Conservation (phyloP, 2,329 filamentous ascomycete genomes). For the Aspergillus arachidicola region DNA sequence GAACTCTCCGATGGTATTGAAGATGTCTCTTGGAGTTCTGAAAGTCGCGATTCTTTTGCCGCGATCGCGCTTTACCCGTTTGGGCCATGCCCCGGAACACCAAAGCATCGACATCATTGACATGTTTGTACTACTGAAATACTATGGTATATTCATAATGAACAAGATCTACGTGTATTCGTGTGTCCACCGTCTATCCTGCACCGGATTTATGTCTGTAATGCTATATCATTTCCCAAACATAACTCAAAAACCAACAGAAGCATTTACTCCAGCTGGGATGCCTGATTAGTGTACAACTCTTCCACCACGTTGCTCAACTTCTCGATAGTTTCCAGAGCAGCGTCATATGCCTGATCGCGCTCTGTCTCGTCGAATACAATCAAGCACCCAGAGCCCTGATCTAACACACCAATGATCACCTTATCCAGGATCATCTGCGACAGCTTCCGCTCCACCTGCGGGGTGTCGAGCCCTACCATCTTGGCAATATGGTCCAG, state of each 20-base stretch:
- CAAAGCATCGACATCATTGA: background rate
- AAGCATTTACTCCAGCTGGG: constrained; percentile 73
- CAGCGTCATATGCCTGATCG: constrained; percentile 92
- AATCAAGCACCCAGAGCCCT: constrained; percentile 95
- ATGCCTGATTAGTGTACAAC: constrained; percentile 96
- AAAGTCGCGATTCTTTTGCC: constrained; percentile 41
- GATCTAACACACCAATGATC: constrained; percentile 94
- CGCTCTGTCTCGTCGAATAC: constrained; percentile 94
- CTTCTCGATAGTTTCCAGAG: constrained; percentile 94
- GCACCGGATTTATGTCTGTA: constrained; percentile 23
- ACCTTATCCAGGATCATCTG: constrained; percentile 99
- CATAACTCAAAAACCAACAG: constrained; percentile 10
- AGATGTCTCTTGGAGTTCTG: constrained; percentile 19
- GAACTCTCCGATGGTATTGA: background rate
- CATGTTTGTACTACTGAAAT: background rate
- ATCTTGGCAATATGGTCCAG: constrained; percentile 97
- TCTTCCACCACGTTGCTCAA: constrained; percentile 96
- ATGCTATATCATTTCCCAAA: constrained; percentile 27
- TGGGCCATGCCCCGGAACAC: constrained; percentile 22
- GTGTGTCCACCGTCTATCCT: background rate
- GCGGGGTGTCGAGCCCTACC: constrained; percentile 92
- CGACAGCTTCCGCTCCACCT: constrained; percentile 96
- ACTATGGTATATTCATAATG: too few species aligned
- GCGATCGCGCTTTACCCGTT: constrained; percentile 39
- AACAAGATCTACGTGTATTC: background rate